These are phyloP conservation scores for Colletotrichum sojae DNA, from an alignment of 2,329 filamentous ascomycete genomes.

Conservation along the genomic window DNA sequence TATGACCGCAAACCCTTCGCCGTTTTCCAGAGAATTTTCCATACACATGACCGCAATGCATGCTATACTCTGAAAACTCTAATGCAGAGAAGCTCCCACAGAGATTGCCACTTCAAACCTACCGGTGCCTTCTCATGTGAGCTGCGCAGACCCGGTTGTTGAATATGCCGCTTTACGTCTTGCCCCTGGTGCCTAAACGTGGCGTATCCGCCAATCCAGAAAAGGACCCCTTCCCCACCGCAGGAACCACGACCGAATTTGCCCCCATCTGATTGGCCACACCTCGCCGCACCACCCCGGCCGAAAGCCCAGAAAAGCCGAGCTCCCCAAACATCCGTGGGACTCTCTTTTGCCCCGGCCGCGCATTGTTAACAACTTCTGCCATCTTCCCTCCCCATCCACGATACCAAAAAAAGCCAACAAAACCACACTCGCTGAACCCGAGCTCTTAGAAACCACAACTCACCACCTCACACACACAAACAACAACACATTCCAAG, in stretches of 20 bases:
- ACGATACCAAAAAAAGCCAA: constrained; percentile 46
- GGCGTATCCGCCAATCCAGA: neutral
- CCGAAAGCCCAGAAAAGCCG: constrained; percentile 29
- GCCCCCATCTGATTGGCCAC: constrained; percentile 31
- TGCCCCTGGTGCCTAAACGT: neutral
- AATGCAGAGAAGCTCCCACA: neutral
- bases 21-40: no score
- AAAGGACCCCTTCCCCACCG: constrained; percentile 17
- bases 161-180: neutral
- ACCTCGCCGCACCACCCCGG: constrained; percentile 25
- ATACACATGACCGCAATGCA: no score
- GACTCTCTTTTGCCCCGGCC: constrained; percentile 3
- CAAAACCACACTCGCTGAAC: constrained; percentile 36
- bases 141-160: neutral
- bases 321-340: constrained; percentile 19
- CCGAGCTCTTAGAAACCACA: no score
- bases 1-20: neutral
- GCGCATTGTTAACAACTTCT: constrained; percentile 38
- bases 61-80: no score
- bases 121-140: no score
- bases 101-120: no score
- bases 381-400: constrained; percentile 42
- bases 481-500: constrained; percentile 49
- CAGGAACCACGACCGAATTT: constrained; percentile 27
- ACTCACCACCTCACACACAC: no score